Conservation (phyloP, 2,329 filamentous ascomycete genomes). For the Colletotrichum ledebouriae region DNA sequence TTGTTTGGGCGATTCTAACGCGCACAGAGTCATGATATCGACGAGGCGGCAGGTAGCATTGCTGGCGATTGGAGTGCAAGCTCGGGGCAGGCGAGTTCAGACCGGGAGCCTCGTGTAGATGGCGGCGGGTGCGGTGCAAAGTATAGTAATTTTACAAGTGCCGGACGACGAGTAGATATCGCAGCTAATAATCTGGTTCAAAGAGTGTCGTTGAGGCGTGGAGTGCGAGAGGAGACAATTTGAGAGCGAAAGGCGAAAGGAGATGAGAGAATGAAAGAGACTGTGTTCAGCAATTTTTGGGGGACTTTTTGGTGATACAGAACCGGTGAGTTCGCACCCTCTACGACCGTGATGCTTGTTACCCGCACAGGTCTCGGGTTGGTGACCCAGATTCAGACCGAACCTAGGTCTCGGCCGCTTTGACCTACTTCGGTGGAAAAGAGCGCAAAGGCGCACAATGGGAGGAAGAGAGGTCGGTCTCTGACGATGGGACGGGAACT, state of each 20-base stretch:
- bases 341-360: constrained; percentile 32
- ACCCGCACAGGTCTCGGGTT: constrained; percentile 33
- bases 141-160: neutral
- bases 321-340: constrained; percentile 38
- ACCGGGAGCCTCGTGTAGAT: constrained; percentile 1
- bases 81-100: constrained; percentile 30
- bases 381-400: constrained; percentile 39
- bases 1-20: constrained; percentile 52
- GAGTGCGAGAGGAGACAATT: constrained; percentile 4
- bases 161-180: neutral
- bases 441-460: constrained; percentile 33
- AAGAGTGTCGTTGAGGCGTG: constrained; percentile 3
- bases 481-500: constrained; percentile 24
- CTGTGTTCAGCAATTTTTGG: constrained; percentile 21
- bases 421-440: constrained; percentile 29
- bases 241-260: neutral
- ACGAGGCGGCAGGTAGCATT: constrained; percentile 51
- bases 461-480: constrained; percentile 7
- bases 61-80: constrained; percentile 42
- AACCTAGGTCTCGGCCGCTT: constrained; percentile 39
- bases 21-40: constrained; percentile 60
- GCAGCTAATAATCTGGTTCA: neutral
- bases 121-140: constrained; percentile 5
- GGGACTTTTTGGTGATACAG: constrained; percentile 39
- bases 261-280: constrained; percentile 9